Base-by-base conservation (phyloP, 805 yeast genomes). In the Kluyveromyces dobzhanskii region DNA sequence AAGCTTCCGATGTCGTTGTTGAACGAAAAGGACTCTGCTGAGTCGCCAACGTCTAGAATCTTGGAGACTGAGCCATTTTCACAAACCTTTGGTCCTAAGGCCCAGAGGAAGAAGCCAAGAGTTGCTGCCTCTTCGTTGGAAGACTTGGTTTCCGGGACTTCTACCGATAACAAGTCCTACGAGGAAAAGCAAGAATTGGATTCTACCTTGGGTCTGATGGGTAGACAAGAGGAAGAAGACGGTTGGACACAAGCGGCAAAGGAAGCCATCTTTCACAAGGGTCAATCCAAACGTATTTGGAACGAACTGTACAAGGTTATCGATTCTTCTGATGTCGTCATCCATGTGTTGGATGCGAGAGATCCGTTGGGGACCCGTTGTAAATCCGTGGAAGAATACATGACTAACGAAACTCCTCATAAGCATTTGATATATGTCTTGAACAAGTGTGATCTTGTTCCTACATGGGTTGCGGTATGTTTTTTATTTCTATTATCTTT, bases 381-480 rank as follows among this genome's bases (percentile, higher is more conserved):
- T 71, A 80, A 73, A 51, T 75, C 94, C 2, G 96, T 90, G 40
- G 97, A 92, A 63, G 87, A 86, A 55, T 88, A 86, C 59, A 85
- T 90, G 61, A 77, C 74, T 52, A 90, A 85, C 49, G 98, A 90
- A 66, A 87, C 94, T 57, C 85, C 97, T 11, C 98, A 92, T 61
- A 90, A 90, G 66, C 98, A 92, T 71, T 71, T 90, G 68, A 82
- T 90, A 50, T 88, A 82, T 59, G 95, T 92, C 41, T 69, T 90
- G 65, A 90, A 90, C 75, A 90, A 90, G 73, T 88, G 97, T 75
- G 98, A 90, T 71, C 77, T 90, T 56, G 96, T 90, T 38, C 98
- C 98, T 47, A 90, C 96, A 34, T 90, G 97, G 97, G 97, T 86
- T 56, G 97, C 97, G 56, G 97, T 88, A 86, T 75, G 97, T 87